Base-by-base conservation (phyloP, 2,329 filamentous ascomycete species). In the Stachybotrys chlorohalonatus region DNA sequence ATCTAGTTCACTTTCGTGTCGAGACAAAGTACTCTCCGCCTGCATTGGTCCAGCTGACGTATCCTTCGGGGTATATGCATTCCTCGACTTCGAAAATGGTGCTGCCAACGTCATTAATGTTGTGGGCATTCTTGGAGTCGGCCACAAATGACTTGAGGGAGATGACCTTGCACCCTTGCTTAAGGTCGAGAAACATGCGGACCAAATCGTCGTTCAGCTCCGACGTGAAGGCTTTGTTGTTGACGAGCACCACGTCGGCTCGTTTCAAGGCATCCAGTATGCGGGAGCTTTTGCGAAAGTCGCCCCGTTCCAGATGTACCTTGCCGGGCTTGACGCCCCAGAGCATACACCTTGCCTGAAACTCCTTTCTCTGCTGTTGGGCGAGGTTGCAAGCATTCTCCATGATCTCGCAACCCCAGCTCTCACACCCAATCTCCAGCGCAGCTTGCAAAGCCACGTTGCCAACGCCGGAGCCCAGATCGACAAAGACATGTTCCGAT, bases 341-440 rank as follows among this genome's bases (percentile, higher is more conserved):
- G 24, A 96, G 83, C 51, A 85, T 84, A 63, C 90, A 93, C 42
- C 94, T 83, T n/a, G 89, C 84, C 55, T 79, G 77, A 63, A 99
- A 96, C 69, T 99, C 94, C 42, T 80, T 78, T 60, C 87, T 81
- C 70, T 97, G 94, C 31, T 85, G 79, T 31, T 87, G 83, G 7
- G 90, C 94, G 36, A 96, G 81, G 54, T 86, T 84, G 73, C 87
- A 92, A 2, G 92, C 90, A 57, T 94, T 95, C 55, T 87, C 81
- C 90, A 96, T 95, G 79, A 95, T 90, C 70, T 99, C 94, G 64
- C 93, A 96, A 31, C 94, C 94, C 86, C 91, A 96, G 70, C 88
- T 93, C 67, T 96, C 90, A 68, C 91, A 96, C 16, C 94, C 94
- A 53, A 93, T 85, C 69, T 99, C 90, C 17, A 99, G 80, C 0